Evolutionary conservation across 768 basidiomycete species (phyloP).

Genomic region (Flagelloscypha sp.): DNA sequence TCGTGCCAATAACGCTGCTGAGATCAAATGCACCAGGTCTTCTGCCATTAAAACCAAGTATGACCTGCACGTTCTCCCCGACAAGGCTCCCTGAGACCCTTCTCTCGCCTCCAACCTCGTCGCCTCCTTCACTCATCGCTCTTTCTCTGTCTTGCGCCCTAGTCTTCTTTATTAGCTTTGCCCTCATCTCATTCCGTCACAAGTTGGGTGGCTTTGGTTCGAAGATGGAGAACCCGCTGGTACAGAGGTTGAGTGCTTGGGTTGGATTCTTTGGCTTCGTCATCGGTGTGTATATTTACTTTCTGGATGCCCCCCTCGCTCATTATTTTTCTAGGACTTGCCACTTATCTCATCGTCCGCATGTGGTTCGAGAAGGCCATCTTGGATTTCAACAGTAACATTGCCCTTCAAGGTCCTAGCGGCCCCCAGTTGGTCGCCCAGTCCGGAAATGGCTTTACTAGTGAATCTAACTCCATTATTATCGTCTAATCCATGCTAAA

Average conservation of each 20-base stretch:
- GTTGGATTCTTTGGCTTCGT: slow-evolving; percentile 71
- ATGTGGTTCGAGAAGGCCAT: slow-evolving; percentile 80
- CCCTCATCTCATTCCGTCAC: slow-evolving; percentile 56
- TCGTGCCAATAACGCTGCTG: slow-evolving; percentile 37
- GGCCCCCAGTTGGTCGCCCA: slow-evolving; percentile 55
- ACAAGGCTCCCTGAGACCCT: slow-evolving; percentile 45
- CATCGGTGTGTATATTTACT: slow-evolving; percentile 37
- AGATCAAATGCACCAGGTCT: slow-evolving; percentile 42
- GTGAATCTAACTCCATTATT: slow-evolving; percentile 33
- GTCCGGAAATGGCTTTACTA: slow-evolving; percentile 66
- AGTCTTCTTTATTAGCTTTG: slow-evolving; percentile 60
- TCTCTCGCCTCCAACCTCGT: slow-evolving; percentile 51
- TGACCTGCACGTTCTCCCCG: slow-evolving; percentile 60
- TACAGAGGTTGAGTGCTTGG: slow-evolving; percentile 62
- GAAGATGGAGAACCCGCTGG: slow-evolving; percentile 46
- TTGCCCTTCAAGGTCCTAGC: slow-evolving; percentile 40
- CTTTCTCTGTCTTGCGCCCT: slow-evolving; percentile 48
- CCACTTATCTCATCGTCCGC: slow-evolving; percentile 60
- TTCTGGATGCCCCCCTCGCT: slow-evolving; percentile 2
- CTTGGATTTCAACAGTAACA: slow-evolving; percentile 65
- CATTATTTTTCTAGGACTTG: slow-evolving; percentile 38
- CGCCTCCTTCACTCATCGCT: slow-evolving; percentile 57
- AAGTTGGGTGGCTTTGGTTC: slow-evolving; percentile 46
- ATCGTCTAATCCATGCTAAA: not conserved
- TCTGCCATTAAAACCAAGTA: no score